phyloP scores from a whole-genome alignment of 129 eudicot genomes.

The Dittrichia graveolens region DNA sequence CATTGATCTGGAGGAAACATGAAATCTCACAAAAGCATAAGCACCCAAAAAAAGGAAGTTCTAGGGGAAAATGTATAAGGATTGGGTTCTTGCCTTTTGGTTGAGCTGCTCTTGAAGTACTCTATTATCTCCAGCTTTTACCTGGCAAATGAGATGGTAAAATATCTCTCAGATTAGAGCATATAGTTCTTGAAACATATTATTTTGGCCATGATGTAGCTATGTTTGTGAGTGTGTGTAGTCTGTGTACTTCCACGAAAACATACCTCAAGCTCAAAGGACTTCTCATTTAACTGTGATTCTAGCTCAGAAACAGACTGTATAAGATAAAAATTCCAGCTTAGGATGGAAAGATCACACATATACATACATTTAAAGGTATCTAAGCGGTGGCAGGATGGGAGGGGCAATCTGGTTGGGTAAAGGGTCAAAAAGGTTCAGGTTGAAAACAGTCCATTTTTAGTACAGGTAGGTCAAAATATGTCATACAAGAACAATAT shows the following conservation, averaged over 20 bases:
- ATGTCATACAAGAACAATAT: not conserved
- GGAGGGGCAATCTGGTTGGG: too few relatives aligned
- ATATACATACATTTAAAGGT: not conserved
- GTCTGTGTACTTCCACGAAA: slow-evolving; percentile 5
- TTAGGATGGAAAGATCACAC: slow-evolving; percentile 19
- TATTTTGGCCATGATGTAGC: slow-evolving; percentile 6
- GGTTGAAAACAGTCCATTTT: too few relatives aligned
- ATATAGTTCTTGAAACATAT: not conserved
- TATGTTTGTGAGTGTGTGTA: slow-evolving; percentile 5
- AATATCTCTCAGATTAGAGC: slow-evolving; percentile 18
- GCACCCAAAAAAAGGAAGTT: slow-evolving; percentile 5
- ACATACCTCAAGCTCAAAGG: slow-evolving; percentile 93
- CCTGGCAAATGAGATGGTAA: slow-evolving; percentile 46
- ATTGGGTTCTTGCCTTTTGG: slow-evolving; percentile 58
- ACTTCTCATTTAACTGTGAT: slow-evolving; percentile 83
- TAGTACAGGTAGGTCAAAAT: too few relatives aligned
- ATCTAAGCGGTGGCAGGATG: too few relatives aligned
- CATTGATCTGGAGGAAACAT: slow-evolving; percentile 54
- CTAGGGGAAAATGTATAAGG: not conserved
- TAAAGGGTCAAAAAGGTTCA: too few relatives aligned
- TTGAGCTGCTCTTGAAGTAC: slow-evolving; percentile 91
- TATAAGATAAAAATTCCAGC: slow-evolving; percentile 26
- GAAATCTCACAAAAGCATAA: slow-evolving; percentile 4
- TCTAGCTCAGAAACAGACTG: slow-evolving; percentile 78
- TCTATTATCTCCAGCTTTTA: slow-evolving; percentile 84